These are phyloP conservation scores for Penicillium taxi DNA, from an alignment of 495 filamentous ascomycete species.

Conservation along the genomic window DNA sequence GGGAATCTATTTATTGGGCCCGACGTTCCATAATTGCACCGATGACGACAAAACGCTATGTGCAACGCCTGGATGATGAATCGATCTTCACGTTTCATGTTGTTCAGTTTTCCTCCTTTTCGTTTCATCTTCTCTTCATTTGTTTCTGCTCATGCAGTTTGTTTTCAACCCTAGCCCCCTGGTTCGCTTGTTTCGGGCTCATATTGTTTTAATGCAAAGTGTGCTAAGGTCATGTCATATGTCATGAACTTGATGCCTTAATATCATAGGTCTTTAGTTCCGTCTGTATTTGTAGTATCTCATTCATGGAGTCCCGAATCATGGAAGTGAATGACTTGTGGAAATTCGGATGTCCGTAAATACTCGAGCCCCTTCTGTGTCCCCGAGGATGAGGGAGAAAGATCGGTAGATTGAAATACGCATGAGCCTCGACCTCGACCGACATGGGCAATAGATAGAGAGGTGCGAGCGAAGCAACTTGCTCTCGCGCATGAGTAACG, in stretches of 20 bases:
- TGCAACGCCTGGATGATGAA: slow-evolving; percentile 16
- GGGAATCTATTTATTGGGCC: slow-evolving; percentile 9
- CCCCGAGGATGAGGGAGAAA: too few species aligned
- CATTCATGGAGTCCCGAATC: slow-evolving; percentile 8
- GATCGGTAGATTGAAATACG: too few species aligned
- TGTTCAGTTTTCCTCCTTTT: slow-evolving; percentile 4
- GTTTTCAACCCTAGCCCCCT: slow-evolving; percentile 7
- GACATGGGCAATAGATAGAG: slow-evolving; percentile 13
- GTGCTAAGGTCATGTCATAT: slow-evolving; percentile 13
- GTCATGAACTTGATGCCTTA: slow-evolving; percentile 6
- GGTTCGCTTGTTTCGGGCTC: slow-evolving; percentile 21
- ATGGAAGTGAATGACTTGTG: slow-evolving; percentile 1
- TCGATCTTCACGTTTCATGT: slow-evolving; percentile 8
- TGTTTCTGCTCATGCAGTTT: slow-evolving; percentile 8
- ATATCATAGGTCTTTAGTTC: slow-evolving; percentile 1
- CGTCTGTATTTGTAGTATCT: slow-evolving; percentile 6
- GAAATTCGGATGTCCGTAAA: too few species aligned
- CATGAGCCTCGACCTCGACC: slow-evolving; percentile 12
- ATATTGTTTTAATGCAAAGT: slow-evolving; percentile 25
- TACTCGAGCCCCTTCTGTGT: too few species aligned
- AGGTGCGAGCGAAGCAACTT: slow-evolving; percentile 2
- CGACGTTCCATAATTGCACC: slow-evolving; percentile 5
- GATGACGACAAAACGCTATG: slow-evolving; percentile 14
- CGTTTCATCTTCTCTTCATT: slow-evolving; percentile 5
- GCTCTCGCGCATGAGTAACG: slow-evolving; percentile 10